Base-by-base conservation (phyloP, 441 rosid species). In the Syzygium malaccense region DNA sequence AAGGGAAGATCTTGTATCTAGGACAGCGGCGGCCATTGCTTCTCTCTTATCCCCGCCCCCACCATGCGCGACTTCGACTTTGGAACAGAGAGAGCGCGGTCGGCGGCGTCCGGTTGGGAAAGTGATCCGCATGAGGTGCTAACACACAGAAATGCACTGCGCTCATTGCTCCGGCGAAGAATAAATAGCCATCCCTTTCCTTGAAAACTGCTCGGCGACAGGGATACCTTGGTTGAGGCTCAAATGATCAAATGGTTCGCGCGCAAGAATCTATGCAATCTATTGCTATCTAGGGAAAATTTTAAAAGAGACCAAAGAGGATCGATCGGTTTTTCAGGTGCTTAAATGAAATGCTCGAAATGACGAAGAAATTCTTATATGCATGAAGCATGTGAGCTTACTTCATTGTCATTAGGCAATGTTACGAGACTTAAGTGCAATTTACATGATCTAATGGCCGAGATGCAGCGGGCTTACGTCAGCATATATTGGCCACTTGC, bases 401-500 rank as follows among this genome's bases (percentile, higher is more conserved):
- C 26, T 68, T 37, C 8, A 68, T 68, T 9, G 33, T 10, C 3
- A 10, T 68, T 7, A 0, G 26, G 19, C 7, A 7, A 37, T 33
- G 0, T 33, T 19, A 66, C 5, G 20, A 66, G 2, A 18, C 1
- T 32, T 7, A 18, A 4, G 14, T 19, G 14, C 1, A 1, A 66
- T 66, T 18, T 6, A n/a, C 11, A 14, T 14, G 5, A 62, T 62
- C 20, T n/a, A 4, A 62, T 8, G 8, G 5, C 32, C 7, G 30
- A 60, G 32, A 26, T 12, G 17, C 3, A 3, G 6, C 0, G 4
- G 4, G 0, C 18, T 62, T 19, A 2, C 68, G 14, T 14, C 17
- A 17, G 48, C 9, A 7, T 45, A 1, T 45, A 45, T 18, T 4
- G 8, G 8, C 3, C 19, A 19, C 25, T 18, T 55, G 25, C 57